phyloP scores from a whole-genome alignment of 441 rosid species.

The Eutrema salsugineum region DNA sequence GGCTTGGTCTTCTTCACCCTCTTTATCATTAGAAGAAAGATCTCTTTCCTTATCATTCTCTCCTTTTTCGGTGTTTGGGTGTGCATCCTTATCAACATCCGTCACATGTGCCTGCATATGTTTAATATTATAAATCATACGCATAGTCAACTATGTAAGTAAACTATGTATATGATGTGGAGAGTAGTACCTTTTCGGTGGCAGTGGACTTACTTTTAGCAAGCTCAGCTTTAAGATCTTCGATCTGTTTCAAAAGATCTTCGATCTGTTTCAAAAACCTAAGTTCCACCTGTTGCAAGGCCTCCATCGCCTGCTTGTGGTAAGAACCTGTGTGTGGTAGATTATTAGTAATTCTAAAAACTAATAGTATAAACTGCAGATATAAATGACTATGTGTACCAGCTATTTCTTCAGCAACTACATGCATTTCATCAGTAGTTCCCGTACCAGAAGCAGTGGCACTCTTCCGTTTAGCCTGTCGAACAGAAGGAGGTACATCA shows the following conservation, averaged over 20 bases:
- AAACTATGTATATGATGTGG: neutral
- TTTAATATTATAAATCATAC: no score
- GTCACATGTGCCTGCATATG: no score
- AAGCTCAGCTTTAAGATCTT: neutral
- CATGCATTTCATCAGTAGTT: neutral
- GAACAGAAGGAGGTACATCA: neutral
- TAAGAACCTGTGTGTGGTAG: neutral
- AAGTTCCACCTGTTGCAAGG: no score
- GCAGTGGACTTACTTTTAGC: no score
- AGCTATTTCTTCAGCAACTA: neutral
- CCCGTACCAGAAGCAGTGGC: neutral
- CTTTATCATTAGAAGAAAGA: no score
- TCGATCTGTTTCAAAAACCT: no score
- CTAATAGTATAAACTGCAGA: neutral
- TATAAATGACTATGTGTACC: neutral
- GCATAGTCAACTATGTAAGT: neutral
- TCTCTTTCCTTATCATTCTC: no score
- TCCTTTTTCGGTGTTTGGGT: no score
- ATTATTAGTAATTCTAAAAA: neutral
- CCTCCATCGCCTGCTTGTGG: neutral
- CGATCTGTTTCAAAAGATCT: neutral
- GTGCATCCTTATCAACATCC: no score
- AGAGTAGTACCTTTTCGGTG: neutral
- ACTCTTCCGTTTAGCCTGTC: neutral
- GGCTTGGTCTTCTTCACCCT: no score